These are phyloP conservation scores for Porphyridium purpureum DNA, from an alignment of 23 red algal genomes.

Conservation along the genomic window DNA sequence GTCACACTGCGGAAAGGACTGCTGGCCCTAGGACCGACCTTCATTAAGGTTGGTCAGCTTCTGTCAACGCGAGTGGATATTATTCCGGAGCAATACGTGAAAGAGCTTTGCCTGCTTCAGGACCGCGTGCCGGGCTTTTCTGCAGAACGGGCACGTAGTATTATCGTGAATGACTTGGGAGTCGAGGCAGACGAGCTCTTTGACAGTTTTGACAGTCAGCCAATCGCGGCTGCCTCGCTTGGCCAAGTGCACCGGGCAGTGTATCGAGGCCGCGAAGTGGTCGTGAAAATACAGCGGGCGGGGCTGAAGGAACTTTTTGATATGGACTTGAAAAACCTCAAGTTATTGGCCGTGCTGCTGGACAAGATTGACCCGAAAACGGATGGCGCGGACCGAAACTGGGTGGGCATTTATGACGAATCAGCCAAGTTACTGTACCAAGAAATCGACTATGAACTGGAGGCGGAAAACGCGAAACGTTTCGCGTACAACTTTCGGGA, in stretches of 20 bases:
- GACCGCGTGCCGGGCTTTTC: conserved; percentile 79
- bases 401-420: conserved; percentile 84
- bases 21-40: conserved; percentile 68
- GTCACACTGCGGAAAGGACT: conserved; percentile 23
- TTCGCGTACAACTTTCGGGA: conserved; percentile 64
- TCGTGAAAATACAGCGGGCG: conserved; percentile 85
- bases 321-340: conserved; percentile 86
- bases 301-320: conserved; percentile 83
- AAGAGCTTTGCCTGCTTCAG: conserved; percentile 58
- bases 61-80: conserved; percentile 78
- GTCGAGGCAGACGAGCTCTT: conserved; percentile 16
- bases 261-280: conserved; percentile 51
- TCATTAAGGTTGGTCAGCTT: conserved; percentile 95
- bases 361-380: conserved; percentile 57
- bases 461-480: conserved; percentile 57
- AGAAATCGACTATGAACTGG: conserved; percentile 87
- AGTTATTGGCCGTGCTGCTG: conserved; percentile 39
- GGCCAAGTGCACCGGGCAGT: conserved; percentile 88
- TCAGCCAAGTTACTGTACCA: conserved; percentile 77
- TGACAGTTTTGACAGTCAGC: conserved; percentile 49
- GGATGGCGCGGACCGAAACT: conserved; percentile 60
- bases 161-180: conserved; percentile 62
- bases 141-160: conserved; percentile 24
- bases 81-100: conserved; percentile 61
- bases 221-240: conserved; percentile 88